Percentiles rank a stretch among this genome's conserved stretches.
Evolutionary conservation across 2,329 filamentous ascomycete species (phyloP).

Genomic region (Berkeleyomyces basicola): DNA sequence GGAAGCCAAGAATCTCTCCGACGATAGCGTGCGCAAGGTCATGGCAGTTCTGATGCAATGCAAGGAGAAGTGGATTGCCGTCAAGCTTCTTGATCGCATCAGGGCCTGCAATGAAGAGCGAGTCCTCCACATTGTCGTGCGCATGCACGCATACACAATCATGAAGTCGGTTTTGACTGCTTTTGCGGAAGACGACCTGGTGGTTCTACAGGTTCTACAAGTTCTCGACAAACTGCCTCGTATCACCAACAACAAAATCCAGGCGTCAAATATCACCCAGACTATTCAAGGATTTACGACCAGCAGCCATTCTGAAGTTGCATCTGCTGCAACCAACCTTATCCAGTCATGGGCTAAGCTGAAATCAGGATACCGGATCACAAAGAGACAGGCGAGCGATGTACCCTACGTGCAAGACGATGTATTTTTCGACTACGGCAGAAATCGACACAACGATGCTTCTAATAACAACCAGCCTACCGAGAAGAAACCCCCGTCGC

Average conservation of each 20-base stretch:
- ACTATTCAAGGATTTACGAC: conserved; percentile 52
- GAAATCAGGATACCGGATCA: conserved; percentile 83
- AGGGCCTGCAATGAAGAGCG: conserved; percentile 74
- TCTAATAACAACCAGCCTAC: conserved; percentile 17
- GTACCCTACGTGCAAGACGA: conserved; percentile 4
- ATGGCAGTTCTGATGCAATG: conserved; percentile 95
- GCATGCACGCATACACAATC: conserved; percentile 95
- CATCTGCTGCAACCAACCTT: conserved; percentile 51
- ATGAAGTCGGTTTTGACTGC: conserved; percentile 71
- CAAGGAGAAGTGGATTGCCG: conserved; percentile 98
- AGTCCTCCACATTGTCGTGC: conserved; percentile 74
- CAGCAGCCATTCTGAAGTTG: conserved; percentile 59
- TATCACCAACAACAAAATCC: conserved; percentile 90
- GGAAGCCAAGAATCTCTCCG: conserved; percentile 60
- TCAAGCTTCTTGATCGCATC: conserved; percentile 82
- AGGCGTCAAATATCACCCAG: conserved; percentile 84
- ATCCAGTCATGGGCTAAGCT: conserved; percentile 78
- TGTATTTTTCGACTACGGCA: conserved; percentile 4
- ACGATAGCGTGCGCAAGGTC: conserved; percentile 76
- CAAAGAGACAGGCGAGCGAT: conserved; percentile 52
- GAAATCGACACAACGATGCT: conserved; percentile 4
- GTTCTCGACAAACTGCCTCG: conserved; percentile 80
- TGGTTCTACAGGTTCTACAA: conserved; percentile 75
- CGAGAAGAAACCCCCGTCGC: conserved; percentile 43
- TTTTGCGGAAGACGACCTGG: conserved; percentile 79